phyloP scores from a whole-genome alignment of 345 rosid species.

The Eucalyptus sp. region DNA sequence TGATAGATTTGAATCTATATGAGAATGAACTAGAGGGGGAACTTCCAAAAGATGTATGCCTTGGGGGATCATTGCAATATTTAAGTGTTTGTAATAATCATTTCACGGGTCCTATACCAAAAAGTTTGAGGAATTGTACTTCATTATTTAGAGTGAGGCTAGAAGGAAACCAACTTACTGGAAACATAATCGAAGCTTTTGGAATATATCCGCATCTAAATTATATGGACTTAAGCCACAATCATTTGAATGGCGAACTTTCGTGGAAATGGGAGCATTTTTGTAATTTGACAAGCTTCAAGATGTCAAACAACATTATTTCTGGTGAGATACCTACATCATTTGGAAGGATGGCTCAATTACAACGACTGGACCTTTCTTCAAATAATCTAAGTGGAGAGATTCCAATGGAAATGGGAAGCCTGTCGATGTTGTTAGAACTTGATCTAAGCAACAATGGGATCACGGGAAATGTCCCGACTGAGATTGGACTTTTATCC shows the following conservation, averaged over 20 bases:
- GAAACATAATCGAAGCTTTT: not conserved
- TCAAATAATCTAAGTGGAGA: accelerated
- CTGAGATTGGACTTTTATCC: not conserved
- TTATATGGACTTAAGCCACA: not conserved
- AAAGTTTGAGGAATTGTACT: not conserved
- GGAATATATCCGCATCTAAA: not conserved
- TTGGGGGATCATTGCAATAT: not conserved
- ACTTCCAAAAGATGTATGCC: not conserved
- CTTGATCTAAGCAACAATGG: not conserved
- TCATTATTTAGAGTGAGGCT: not conserved
- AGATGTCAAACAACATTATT: not conserved
- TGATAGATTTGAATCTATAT: accelerated
- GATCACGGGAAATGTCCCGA: accelerated
- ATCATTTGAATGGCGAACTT: not conserved
- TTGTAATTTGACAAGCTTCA: not conserved
- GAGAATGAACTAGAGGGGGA: not conserved
- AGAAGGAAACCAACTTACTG: not conserved
- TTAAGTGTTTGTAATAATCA: accelerated
- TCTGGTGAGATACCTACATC: not conserved
- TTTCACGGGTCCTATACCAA: not conserved
- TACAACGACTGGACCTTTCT: not conserved
- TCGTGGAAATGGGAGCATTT: not conserved
- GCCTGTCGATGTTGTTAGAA: not conserved
- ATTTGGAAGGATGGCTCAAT: not conserved
- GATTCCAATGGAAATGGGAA: not conserved